phyloP scores from a whole-genome alignment of 805 yeast genomes.

The Saturnispora gosingensis region DNA sequence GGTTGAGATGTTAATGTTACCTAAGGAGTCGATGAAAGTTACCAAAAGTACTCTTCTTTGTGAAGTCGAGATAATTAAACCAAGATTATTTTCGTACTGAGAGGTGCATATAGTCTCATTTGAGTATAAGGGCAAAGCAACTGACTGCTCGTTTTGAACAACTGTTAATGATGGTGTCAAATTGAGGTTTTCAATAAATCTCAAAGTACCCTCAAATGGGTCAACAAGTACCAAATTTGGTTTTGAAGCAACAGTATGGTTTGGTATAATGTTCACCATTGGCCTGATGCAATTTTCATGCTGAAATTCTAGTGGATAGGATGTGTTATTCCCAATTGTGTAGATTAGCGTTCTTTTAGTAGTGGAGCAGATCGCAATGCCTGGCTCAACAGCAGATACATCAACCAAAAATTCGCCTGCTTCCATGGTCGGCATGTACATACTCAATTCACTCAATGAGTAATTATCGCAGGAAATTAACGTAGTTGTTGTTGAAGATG shows the following conservation, averaged over 20 bases:
- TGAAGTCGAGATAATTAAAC: conserved; percentile 62
- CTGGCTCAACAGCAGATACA: conserved; percentile 22
- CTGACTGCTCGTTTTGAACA: conserved; percentile 26
- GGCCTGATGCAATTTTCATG: conserved; percentile 19
- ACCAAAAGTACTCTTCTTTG: conserved; percentile 56
- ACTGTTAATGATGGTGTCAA: conserved; percentile 50
- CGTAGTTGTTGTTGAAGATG: neutral
- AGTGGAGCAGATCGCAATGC: conserved; percentile 28
- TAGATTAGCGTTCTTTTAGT: conserved; percentile 53
- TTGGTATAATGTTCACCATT: conserved; percentile 51
- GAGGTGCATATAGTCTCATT: conserved; percentile 51
- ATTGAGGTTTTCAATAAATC: conserved; percentile 67
- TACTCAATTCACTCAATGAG: conserved; percentile 14
- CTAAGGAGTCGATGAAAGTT: conserved; percentile 56
- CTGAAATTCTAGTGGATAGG: conserved; percentile 48
- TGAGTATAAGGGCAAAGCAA: conserved; percentile 33
- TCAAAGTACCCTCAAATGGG: conserved; percentile 46
- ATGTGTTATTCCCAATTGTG: conserved; percentile 52
- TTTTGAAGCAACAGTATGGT: conserved; percentile 37
- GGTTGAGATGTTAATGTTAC: conserved; percentile 38
- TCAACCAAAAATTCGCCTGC: conserved; percentile 17
- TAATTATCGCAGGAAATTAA: neutral
- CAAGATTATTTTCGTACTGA: conserved; percentile 63
- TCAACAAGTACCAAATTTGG: conserved; percentile 70
- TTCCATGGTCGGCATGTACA: conserved; percentile 38